Conservation (phyloP, 2,329 filamentous ascomycete genomes). For the Nothophoma quercina region DNA sequence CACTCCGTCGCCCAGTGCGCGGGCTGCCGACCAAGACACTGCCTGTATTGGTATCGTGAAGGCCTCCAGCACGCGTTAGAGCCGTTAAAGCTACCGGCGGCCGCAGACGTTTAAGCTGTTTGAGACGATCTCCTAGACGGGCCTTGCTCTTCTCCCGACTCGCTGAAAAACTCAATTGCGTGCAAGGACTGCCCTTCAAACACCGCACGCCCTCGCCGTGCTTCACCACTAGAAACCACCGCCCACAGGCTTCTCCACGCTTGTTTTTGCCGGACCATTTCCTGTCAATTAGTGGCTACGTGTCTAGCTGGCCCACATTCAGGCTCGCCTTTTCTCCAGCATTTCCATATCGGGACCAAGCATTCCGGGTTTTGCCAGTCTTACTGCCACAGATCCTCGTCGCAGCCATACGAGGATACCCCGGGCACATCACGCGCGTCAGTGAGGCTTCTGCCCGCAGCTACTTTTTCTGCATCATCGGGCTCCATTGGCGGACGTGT, state of each 20-base stretch:
- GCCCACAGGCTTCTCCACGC: constrained; percentile 44
- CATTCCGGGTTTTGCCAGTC: constrained; percentile 40
- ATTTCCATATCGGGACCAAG: constrained; percentile 48
- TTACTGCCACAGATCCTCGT: constrained; percentile 43
- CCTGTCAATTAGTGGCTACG: constrained; percentile 42
- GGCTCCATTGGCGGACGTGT: constrained; percentile 48
- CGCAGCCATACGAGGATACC: constrained; percentile 48
- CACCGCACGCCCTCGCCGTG: constrained; percentile 38
- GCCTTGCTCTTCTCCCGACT: constrained; percentile 31
- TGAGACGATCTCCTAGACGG: constrained; percentile 44
- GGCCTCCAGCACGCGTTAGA: constrained; percentile 39
- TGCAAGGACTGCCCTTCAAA: constrained; percentile 49
- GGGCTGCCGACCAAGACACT: constrained; percentile 20
- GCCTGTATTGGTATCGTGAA: constrained; percentile 34
- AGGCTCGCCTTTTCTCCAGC: constrained; percentile 39
- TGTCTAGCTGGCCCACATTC: constrained; percentile 39
- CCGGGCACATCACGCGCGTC: constrained; percentile 40
- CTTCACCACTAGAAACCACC: constrained; percentile 37
- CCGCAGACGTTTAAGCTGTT: constrained; percentile 43
- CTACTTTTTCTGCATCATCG: constrained; percentile 41
- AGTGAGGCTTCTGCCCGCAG: constrained; percentile 47
- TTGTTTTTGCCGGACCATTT: constrained; percentile 40
- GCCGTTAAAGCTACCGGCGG: constrained; percentile 42
- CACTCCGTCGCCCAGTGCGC: constrained; percentile 42
- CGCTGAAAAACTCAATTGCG: constrained; percentile 38